These are phyloP conservation scores for Myriangium duriaei DNA, from an alignment of 2,329 filamentous ascomycete species.

Conservation along the genomic window DNA sequence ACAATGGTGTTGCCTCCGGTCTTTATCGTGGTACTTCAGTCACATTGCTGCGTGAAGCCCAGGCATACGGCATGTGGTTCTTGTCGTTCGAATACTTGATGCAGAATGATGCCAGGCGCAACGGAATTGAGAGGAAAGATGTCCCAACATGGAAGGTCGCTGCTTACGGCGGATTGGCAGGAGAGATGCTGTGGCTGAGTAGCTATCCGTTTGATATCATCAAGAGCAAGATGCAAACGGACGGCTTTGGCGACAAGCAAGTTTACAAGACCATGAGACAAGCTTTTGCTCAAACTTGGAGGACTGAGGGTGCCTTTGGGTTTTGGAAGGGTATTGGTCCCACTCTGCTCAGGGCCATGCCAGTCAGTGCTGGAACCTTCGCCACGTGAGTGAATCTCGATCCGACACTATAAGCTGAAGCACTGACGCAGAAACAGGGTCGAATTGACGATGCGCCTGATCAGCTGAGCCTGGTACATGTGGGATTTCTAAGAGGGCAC, in stretches of 20 bases:
- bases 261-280: conserved; percentile 74
- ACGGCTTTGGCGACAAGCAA: conserved; percentile 66
- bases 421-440: conserved; percentile 13
- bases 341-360: conserved; percentile 88
- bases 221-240: conserved; percentile 99
- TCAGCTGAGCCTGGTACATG: conserved; percentile 19
- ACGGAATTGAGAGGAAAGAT: conserved; percentile 60
- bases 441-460: conserved; percentile 27
- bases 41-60: conserved; percentile 76
- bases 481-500: too few relatives aligned
- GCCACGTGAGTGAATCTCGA: conserved; percentile 44
- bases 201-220: conserved; percentile 95
- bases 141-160: conserved; percentile 79
- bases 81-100: conserved; percentile 91
- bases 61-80: conserved; percentile 95
- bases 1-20: conserved; percentile 56
- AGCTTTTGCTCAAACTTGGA: conserved; percentile 75
- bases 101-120: conserved; percentile 74
- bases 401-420: conserved; percentile 1
- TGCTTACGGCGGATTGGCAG: conserved; percentile 81
- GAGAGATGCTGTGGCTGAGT: conserved; percentile 82
- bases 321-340: conserved; percentile 95
- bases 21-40: conserved; percentile 82
- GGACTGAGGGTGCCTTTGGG: conserved; percentile 60
- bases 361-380: conserved; percentile 95